phyloP scores from a whole-genome alignment of 2,329 filamentous ascomycete genomes.

The Onygenales sp. region DNA sequence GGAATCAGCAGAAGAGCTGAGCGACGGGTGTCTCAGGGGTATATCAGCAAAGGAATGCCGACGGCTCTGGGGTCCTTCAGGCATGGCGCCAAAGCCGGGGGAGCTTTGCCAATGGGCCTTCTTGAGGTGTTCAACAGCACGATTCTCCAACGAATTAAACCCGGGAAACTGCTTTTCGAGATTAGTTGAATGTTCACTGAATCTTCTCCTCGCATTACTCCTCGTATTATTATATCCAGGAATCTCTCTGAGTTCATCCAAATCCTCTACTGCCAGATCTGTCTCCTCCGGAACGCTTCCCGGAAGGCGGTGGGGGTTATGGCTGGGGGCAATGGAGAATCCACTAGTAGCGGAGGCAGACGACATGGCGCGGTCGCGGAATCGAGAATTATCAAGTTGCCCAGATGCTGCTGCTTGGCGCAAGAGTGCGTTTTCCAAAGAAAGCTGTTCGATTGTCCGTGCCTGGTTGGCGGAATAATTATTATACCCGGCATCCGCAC shows the following conservation, averaged over 20 bases:
- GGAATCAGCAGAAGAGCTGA: slow-evolving; percentile 29
- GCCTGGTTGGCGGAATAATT: slow-evolving; percentile 30
- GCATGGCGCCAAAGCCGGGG: slow-evolving; percentile 37
- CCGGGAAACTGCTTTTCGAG: slow-evolving; percentile 31
- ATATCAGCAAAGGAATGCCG: slow-evolving; percentile 44
- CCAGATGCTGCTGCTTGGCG: slow-evolving; percentile 34
- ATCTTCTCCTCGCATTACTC: slow-evolving; percentile 29
- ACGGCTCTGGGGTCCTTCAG: slow-evolving; percentile 39
- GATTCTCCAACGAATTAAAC: slow-evolving; percentile 31
- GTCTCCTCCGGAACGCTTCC: slow-evolving; percentile 34
- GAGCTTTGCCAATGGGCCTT: slow-evolving; percentile 43
- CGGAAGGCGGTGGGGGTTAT: slow-evolving; percentile 30
- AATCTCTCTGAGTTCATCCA: slow-evolving; percentile 33
- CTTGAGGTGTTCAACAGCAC: slow-evolving; percentile 35
- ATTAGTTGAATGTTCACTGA: slow-evolving; percentile 35
- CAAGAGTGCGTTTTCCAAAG: slow-evolving; percentile 38
- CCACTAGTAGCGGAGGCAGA: slow-evolving; percentile 27
- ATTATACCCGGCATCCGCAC: slow-evolving; percentile 28
- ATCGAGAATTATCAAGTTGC: slow-evolving; percentile 26
- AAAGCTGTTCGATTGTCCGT: slow-evolving; percentile 37
- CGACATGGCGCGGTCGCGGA: slow-evolving; percentile 33
- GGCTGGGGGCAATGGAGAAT: slow-evolving; percentile 21
- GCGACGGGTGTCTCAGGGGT: slow-evolving; percentile 37
- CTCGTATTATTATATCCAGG: slow-evolving; percentile 29
- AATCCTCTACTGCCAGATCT: slow-evolving; percentile 35